Evolutionary conservation across 225 moss, liverwort and hornwort species (phyloP).

Genomic region (Neckera pumila): DNA sequence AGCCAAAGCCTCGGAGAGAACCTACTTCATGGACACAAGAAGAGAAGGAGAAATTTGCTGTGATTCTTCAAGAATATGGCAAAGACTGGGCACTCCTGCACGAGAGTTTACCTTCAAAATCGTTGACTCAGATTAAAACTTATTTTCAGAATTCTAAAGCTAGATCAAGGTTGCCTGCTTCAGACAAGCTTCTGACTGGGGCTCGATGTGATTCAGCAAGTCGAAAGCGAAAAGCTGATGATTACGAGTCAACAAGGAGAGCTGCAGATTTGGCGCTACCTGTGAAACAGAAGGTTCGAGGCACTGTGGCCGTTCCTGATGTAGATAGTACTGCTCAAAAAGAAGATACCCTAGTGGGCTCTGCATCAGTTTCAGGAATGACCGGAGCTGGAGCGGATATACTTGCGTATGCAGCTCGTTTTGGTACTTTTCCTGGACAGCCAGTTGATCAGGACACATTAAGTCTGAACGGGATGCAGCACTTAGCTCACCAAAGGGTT

Average conservation of each 20-base stretch:
- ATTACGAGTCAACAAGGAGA: slow-evolving; percentile 67
- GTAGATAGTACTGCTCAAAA: slow-evolving; percentile 38
- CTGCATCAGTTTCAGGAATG: slow-evolving; percentile 37
- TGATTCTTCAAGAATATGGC: slow-evolving; percentile 75
- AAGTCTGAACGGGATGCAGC: slow-evolving; percentile 42
- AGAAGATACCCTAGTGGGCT: slow-evolving; percentile 10
- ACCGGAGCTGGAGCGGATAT: slow-evolving; percentile 37
- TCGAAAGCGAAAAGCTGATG: slow-evolving; percentile 74
- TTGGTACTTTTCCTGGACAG: slow-evolving; percentile 37
- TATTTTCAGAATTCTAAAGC: slow-evolving; percentile 98
- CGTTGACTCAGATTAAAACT: slow-evolving; percentile 92
- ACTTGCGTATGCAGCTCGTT: slow-evolving; percentile 45
- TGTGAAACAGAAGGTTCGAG: slow-evolving; percentile 29
- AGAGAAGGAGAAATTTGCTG: slow-evolving; percentile 87
- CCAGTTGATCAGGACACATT: slow-evolving; percentile 47
- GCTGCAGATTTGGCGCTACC: slow-evolving; percentile 58
- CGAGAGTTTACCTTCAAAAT: slow-evolving; percentile 82
- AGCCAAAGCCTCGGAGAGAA: slow-evolving; percentile 78
- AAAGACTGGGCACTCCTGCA: slow-evolving; percentile 76
- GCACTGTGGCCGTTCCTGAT: slow-evolving; percentile 9
- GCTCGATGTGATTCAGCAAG: slow-evolving; percentile 34
- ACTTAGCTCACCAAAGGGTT: slow-evolving; percentile 49
- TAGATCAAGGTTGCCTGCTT: slow-evolving; percentile 68
- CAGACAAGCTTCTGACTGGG: slow-evolving; percentile 41
- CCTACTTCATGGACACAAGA: slow-evolving; percentile 98